Evolutionary conservation across 495 filamentous ascomycete species (phyloP), one percentile per base, ranked within the genome.

Genomic region (Trypethelium eluteriae): DNA sequence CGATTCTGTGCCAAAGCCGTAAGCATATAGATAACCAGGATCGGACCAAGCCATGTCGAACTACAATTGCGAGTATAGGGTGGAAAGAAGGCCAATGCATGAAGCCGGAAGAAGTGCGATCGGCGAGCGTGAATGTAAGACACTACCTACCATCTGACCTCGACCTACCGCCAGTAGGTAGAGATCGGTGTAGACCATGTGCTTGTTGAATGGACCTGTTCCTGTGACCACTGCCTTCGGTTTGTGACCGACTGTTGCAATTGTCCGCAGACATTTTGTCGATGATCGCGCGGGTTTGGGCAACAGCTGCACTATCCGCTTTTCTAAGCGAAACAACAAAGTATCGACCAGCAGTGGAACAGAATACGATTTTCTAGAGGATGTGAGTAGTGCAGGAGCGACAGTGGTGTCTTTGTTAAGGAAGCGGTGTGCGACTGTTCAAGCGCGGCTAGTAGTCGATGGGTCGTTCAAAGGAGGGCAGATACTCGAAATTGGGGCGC

Each of bases 1-100:
- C 1, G 93, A 97, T 78, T 97, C 94, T 93, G 84, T 25, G 39
- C 11, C 49, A 64, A 44, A 36, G 11, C 34, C 34, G 38, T 66
- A 59, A 66, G 64, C 34, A 66, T 61, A 59, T 36, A 32, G 50
- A 50, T 61, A 36, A 25, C 34, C 49, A 66, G 53, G 47, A 61
- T 38, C 38, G 12, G 36, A 66, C 53, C 53, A 59, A 59, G 53
- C 53, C 53, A 59, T 59, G 36, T 59, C 14, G 18, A 10, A 59
- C 25, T 59, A 32, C 14, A 50, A 59, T 18, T 62, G 49, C 32
- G 53, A 41, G 16, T 39, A 16, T 32, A 38, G 41, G 46, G 41
- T 14, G 34, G 63, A n/a, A 50, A 11, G 38, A n/a, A 53, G 44
- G n/a, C 18, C 41, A 53, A 18, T 35, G 63, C 47, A 56, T 46